A percentile compares a stretch with the other conserved stretches of the same genome.
phyloP scores from a whole-genome alignment of 306 rosid genomes.

The Glycine soja region DNA sequence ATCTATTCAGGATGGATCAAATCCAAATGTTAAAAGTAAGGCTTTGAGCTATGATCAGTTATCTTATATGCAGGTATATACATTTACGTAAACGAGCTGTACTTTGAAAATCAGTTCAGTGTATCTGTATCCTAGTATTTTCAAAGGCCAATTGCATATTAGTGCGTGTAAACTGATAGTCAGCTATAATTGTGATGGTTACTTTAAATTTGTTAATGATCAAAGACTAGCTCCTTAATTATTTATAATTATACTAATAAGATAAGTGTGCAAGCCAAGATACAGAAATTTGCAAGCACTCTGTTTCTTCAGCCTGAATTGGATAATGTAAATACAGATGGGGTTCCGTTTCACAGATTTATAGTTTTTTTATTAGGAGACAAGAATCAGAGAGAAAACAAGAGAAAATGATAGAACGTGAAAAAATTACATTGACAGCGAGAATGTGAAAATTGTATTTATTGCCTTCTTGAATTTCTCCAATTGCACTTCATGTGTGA shows the following conservation, averaged over 20 bases:
- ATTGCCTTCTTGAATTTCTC: no score
- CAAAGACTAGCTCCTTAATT: constrained; percentile 3
- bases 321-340: not conserved
- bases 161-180: constrained; percentile 6
- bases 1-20: constrained; percentile 78
- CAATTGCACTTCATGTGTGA: no score
- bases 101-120: constrained; percentile 27
- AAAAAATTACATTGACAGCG: not conserved
- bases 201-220: constrained; percentile 11
- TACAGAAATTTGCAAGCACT: not conserved
- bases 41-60: constrained; percentile 84
- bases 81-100: not conserved
- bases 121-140: constrained; percentile 22
- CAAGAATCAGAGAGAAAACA: not conserved
- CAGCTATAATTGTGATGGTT: constrained; percentile 22
- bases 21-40: constrained; percentile 73
- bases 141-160: constrained; percentile 35
- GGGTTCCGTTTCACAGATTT: not conserved
- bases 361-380: not conserved
- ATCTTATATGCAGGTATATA: constrained; percentile 86
- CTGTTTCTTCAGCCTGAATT: constrained; percentile 4
- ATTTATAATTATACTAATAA: constrained; percentile 27
- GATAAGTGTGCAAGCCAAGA: not conserved
- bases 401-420: not conserved
- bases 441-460: not conserved